These are phyloP conservation scores for Cyclotella cryptica DNA, from an alignment of 108 stramenopile genomes.

Conservation along the genomic window DNA sequence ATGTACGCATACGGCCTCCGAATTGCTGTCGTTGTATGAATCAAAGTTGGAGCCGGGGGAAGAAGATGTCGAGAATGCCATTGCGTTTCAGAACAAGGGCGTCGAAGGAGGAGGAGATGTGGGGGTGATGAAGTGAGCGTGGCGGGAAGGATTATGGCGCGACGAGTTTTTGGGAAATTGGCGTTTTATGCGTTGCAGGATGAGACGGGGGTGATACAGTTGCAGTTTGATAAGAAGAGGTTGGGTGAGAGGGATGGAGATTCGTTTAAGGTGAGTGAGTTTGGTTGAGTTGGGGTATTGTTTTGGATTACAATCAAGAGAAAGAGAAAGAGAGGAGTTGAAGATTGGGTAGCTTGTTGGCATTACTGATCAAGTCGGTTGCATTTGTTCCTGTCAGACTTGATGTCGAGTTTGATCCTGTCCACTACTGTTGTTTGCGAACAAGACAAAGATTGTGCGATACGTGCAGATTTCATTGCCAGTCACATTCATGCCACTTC, in stretches of 20 bases:
- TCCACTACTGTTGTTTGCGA: too few relatives aligned
- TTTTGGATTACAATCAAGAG: not conserved
- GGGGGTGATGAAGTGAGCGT: conserved; percentile 87
- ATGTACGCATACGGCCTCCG: conserved; percentile 65
- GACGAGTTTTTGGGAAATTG: conserved; percentile 96
- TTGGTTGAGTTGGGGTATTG: not conserved
- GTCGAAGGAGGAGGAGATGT: conserved; percentile 53
- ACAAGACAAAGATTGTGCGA: too few relatives aligned
- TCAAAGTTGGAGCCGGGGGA: conserved; percentile 77
- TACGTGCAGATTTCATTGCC: not conserved
- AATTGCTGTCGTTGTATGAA: conserved; percentile 66
- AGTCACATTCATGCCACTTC: not conserved
- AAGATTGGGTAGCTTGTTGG: not conserved
- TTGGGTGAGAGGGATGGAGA: conserved; percentile 63
- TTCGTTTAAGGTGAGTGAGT: conserved; percentile 70
- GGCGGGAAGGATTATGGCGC: conserved; percentile 94
- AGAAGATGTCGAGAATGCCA: conserved; percentile 59
- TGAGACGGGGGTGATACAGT: conserved; percentile 90
- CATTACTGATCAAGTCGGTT: too few relatives aligned
- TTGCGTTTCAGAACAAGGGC: not conserved
- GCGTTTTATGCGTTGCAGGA: conserved; percentile 96
- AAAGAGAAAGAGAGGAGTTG: not conserved
- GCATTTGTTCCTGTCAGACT: too few relatives aligned
- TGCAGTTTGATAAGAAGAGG: conserved; percentile 94
- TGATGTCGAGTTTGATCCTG: too few relatives aligned